Percentiles rank a stretch among this genome's conserved stretches.
Conservation (phyloP, 345 rosid genomes). For the Eucalyptus viminalis region DNA sequence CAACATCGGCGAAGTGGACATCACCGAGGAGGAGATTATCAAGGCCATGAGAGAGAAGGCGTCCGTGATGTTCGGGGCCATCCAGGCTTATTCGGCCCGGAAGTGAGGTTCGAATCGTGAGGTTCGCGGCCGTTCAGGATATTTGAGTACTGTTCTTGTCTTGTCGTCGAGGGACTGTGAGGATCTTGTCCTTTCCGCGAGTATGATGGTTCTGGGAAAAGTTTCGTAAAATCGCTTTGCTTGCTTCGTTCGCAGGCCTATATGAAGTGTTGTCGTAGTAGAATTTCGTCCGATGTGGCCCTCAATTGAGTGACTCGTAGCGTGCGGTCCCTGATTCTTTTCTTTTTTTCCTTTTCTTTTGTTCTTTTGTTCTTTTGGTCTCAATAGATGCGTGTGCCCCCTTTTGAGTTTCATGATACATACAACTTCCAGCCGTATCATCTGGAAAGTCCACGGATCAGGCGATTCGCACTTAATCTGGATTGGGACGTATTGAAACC, state of each 20-base stretch:
- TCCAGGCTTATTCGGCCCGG: neutral
- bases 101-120: too few relatives aligned
- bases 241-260: neutral
- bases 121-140: too few relatives aligned
- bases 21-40: neutral
- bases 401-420: neutral
- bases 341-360: neutral
- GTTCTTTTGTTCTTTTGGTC: neutral
- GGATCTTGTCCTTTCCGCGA: neutral
- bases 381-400: neutral
- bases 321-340: neutral
- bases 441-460: neutral
- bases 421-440: neutral
- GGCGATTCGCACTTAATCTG: neutral
- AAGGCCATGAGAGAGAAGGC: neutral
- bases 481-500: neutral
- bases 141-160: too few relatives aligned
- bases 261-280: neutral
- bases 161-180: too few relatives aligned
- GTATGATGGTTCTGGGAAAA: neutral
- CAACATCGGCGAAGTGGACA: neutral
- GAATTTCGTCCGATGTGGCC: neutral
- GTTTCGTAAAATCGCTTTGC: neutral
- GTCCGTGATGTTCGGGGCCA: neutral
- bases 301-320: neutral